phyloP scores from a whole-genome alignment of 371 early-diverging fungal genomes.

The Mucor irregularis region DNA sequence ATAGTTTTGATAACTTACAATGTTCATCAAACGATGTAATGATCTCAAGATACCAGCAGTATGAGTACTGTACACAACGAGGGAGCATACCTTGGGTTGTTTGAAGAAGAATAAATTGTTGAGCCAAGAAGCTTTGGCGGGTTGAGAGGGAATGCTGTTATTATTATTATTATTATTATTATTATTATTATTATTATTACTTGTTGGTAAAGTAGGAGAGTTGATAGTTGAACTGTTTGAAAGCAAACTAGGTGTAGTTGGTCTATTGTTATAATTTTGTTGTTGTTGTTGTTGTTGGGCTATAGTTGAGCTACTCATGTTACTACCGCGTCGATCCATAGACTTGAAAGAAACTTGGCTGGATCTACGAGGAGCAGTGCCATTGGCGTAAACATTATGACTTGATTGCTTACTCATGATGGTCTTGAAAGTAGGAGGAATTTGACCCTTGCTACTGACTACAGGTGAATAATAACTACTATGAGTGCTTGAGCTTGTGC shows the following conservation, averaged over 20 bases:
- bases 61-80: conserved; percentile 34
- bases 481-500: conserved; percentile 21
- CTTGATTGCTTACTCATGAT: conserved; percentile 1
- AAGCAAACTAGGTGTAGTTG: conserved; percentile 36
- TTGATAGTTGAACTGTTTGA: conserved; percentile 42
- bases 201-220: not conserved
- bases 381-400: conserved; percentile 2
- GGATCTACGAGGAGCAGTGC: conserved; percentile 18
- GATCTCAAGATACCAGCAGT: conserved; percentile 27
- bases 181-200: too few relatives aligned
- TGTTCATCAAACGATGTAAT: conserved; percentile 34
- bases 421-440: conserved; percentile 11
- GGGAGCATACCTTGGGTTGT: conserved; percentile 46
- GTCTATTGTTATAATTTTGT: conserved; percentile 8
- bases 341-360: conserved; percentile 41
- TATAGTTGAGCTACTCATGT: conserved; percentile 17
- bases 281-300: conserved; percentile 7
- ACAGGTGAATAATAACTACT: conserved; percentile 2
- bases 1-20: conserved; percentile 11
- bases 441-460: not conserved
- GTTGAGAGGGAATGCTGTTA: conserved; percentile 11
- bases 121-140: conserved; percentile 36
- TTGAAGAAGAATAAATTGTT: conserved; percentile 50
- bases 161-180: too few relatives aligned
- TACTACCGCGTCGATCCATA: conserved; percentile 33